A percentile compares a stretch with the other conserved stretches of the same genome.
Evolutionary conservation across 805 yeast genomes (phyloP).

Genomic region (Hanseniaspora thailandica): DNA sequence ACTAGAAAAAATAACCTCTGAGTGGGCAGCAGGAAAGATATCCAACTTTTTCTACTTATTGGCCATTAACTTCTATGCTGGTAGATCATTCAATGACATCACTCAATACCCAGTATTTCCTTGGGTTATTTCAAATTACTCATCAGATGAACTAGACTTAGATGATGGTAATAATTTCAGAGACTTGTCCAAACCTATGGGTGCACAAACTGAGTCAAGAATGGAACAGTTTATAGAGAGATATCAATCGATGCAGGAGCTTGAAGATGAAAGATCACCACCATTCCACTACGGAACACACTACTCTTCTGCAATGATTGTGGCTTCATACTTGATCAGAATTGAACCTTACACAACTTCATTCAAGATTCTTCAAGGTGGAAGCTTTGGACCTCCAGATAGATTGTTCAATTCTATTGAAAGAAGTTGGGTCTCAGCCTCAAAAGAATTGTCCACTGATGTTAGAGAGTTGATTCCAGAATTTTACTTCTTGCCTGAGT

Average conservation of each 20-base stretch:
- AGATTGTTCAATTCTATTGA: constrained; percentile 60
- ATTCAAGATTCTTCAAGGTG: constrained; percentile 69
- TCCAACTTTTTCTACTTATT: constrained; percentile 76
- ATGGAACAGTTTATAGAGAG: constrained; percentile 57
- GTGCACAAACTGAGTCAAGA: constrained; percentile 59
- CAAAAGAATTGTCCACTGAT: constrained; percentile 71
- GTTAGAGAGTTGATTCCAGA: constrained; percentile 83
- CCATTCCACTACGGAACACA: constrained; percentile 91
- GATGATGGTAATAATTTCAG: constrained; percentile 50
- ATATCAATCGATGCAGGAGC: constrained; percentile 54
- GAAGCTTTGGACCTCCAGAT: constrained; percentile 81
- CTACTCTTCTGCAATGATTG: constrained; percentile 89
- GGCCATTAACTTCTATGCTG: constrained; percentile 72
- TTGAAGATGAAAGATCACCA: constrained; percentile 48
- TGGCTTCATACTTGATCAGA: constrained; percentile 65
- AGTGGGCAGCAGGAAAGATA: constrained; percentile 68
- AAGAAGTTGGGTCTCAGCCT: constrained; percentile 74
- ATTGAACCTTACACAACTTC: constrained; percentile 73
- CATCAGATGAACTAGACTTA: constrained; percentile 58
- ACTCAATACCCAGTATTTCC: constrained; percentile 90
- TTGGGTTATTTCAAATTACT: constrained; percentile 78
- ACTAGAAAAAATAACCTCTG: constrained; percentile 42
- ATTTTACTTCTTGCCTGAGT: constrained; percentile 72
- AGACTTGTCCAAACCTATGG: constrained; percentile 82
- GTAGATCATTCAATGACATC: constrained; percentile 76